Evolutionary conservation across 2,329 filamentous ascomycete genomes (phyloP), one percentile per base, ranked within the genome.

Genomic region (Epichloe bromicola): DNA sequence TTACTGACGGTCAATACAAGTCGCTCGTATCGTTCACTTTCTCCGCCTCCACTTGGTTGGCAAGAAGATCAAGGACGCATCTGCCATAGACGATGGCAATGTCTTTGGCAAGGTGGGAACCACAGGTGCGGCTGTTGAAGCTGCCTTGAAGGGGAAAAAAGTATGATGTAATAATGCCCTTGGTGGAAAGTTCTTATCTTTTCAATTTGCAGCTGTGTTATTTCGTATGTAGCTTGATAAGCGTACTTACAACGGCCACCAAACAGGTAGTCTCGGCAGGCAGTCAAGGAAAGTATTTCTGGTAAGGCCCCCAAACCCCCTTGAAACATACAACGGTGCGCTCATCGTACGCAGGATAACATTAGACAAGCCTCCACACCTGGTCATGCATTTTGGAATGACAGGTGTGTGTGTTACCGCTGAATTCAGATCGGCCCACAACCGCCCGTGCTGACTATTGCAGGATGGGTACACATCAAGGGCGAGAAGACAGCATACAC

Each of bases 241-340:
- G 3, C 19, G 2, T 20, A 26, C 19, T 40, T 36, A 40, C 17
- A 36, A 34, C 12, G 14, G 34, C 17, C n/a, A 17, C 48, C 38
- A 19, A 39, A 6, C 46, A 74, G 72, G 80, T 82, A 3, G 53
- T 79, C 8, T 74, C 73, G 50, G 86, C 86, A 4, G 86, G 86
- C 4, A 88, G 86, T 53, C 93, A 96, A 65, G 93, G 93, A 10
- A 98, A 97, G 76, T 97, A 97, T 64, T 97, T 98, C 66, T 98
- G 93, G 82, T 79, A 38, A n/a, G 51, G 14, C n/a, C 59, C 53
- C 68, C 54, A 7, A 15, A 8, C 5, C 15, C 14, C 19, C 17
- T 8, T 14, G 12, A 20, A 69, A 65, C 67, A 66, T 70, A 19
- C 64, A 37, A 17, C 12, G 5, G 20, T 42, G 48, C 45, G 48